Conservation (phyloP, 2,329 filamentous ascomycete genomes). For the Penicillium sp. region DNA sequence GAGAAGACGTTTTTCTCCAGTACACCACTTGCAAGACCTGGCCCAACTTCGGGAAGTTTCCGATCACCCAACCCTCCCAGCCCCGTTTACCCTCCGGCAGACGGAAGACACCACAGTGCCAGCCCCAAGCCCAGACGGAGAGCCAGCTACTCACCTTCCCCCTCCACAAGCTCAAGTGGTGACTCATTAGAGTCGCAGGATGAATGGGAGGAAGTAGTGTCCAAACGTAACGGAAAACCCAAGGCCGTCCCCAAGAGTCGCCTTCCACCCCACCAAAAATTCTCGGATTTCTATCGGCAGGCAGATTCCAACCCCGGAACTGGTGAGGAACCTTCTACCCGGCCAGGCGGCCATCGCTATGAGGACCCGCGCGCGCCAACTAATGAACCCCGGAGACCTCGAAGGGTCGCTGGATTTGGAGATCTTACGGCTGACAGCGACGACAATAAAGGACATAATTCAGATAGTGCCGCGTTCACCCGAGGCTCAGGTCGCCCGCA, state of each 20-base stretch:
- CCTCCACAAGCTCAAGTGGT: slow-evolving; percentile 41
- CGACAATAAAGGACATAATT: slow-evolving; percentile 32
- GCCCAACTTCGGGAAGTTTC: slow-evolving; percentile 47
- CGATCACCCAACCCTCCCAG: slow-evolving; percentile 33
- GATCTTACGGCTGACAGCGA: slow-evolving; percentile 29
- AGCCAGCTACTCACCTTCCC: slow-evolving; percentile 28
- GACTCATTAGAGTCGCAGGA: slow-evolving; percentile 29
- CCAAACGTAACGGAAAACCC: slow-evolving; percentile 28
- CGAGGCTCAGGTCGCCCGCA: slow-evolving; percentile 14
- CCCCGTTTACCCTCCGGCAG: slow-evolving; percentile 27
- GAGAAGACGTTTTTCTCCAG: slow-evolving; percentile 59
- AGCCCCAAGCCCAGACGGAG: slow-evolving; percentile 43
- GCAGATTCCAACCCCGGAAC: slow-evolving; percentile 24
- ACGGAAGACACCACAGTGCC: slow-evolving; percentile 43
- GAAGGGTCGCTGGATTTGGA: slow-evolving; percentile 16
- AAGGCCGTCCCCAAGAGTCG: slow-evolving; percentile 45
- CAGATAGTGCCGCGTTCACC: slow-evolving; percentile 30
- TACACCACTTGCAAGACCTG: slow-evolving; percentile 52
- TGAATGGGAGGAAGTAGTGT: slow-evolving; percentile 31
- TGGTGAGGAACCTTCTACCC: slow-evolving; percentile 33
- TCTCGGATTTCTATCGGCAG: slow-evolving; percentile 26
- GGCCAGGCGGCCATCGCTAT: slow-evolving; percentile 6
- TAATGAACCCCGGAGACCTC: slow-evolving; percentile 13
- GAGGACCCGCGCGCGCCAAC: slow-evolving; percentile 4
- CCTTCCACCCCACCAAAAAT: slow-evolving; percentile 32